Evolutionary conservation across 345 rosid species (phyloP), one percentile per base, ranked within the genome.

Genomic region (Pugionium cornutum): DNA sequence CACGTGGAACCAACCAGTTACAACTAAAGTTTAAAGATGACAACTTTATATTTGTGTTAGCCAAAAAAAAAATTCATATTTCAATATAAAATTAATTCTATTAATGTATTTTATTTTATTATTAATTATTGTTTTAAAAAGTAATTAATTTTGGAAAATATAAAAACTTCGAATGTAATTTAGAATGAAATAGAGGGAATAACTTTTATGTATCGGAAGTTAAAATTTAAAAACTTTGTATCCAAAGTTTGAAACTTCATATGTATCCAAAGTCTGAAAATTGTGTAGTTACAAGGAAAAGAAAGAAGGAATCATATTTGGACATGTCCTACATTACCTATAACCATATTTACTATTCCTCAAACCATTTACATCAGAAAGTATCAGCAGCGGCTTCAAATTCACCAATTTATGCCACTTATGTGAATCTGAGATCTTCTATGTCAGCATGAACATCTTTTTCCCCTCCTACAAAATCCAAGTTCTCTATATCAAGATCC

Each of bases 281-380:
- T 32, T 11, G n/a, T 29, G 36, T 57, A 65, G 36, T 72, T 56
- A 65, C 71, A 58, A 58, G 37, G 39, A 25, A 48, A 58, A 35
- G 11, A 72, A 58, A 18, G 9, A 65, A 65, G 25, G 42, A 52
- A 64, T 52, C 62, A 65, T 50, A 11, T 42, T 5, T 34, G 2
- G 64, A 18, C 61, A 42, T 42, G 54, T 57, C 66, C 66, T 72
- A 57, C 66, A 41, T 9, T 29, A 64, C 46, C 55, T 25, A 58
- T 64, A 57, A 72, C 49, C 40, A 35, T 9, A 58, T 36, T 9
- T 43, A 58, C 61, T 36, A 72, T 7, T 57, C 27, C 10, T 51
- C 61, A 18, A 50, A 50, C 54, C 53, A 64, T 58, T 72, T 34
- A 58, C 42, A 65, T 30, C 59, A 32, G 53, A 1, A 43, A 53